These are phyloP conservation scores for Wolfiporia cocos DNA, from an alignment of 1,284 basidiomycete species.

Conservation along the genomic window DNA sequence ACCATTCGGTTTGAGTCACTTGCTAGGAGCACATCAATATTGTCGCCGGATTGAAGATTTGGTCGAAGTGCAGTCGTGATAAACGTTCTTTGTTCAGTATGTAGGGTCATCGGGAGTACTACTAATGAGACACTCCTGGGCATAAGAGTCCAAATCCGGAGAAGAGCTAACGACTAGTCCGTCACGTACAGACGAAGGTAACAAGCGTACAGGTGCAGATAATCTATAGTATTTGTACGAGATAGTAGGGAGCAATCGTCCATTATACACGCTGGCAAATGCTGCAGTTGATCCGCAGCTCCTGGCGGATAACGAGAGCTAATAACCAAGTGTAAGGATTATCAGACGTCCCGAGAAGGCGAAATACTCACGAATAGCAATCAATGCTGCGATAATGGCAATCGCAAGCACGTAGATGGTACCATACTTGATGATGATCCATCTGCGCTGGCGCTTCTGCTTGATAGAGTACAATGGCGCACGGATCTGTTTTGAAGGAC, in stretches of 20 bases:
- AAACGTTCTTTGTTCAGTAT: background rate
- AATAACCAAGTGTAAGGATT: conserved; percentile 8
- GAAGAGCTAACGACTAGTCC: conserved; percentile 5
- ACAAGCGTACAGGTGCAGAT: conserved; percentile 25
- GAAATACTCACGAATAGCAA: conserved; percentile 64
- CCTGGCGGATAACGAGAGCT: conserved; percentile 60
- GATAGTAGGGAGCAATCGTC: conserved; percentile 19
- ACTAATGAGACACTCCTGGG: conserved; percentile 4
- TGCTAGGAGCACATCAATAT: too few relatives aligned
- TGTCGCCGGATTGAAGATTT: too few relatives aligned
- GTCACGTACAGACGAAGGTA: conserved; percentile 6
- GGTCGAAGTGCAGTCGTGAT: too few relatives aligned
- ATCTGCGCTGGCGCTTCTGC: conserved; percentile 80
- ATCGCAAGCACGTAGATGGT: conserved; percentile 71
- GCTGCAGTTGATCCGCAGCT: conserved; percentile 54
- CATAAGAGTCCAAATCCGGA: conserved; percentile 10
- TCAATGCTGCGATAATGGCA: conserved; percentile 71
- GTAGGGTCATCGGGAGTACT: background rate
- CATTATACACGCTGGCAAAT: conserved; percentile 65
- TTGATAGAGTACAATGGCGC: conserved; percentile 90
- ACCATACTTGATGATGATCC: conserved; percentile 84
- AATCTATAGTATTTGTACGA: conserved; percentile 21
- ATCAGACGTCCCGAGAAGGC: background rate
- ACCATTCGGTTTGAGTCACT: too few relatives aligned
- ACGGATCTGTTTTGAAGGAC: conserved; percentile 87